Evolutionary conservation across 2,329 filamentous ascomycete genomes (phyloP), one percentile per base, ranked within the genome.

Genomic region (Phoma herbarum): DNA sequence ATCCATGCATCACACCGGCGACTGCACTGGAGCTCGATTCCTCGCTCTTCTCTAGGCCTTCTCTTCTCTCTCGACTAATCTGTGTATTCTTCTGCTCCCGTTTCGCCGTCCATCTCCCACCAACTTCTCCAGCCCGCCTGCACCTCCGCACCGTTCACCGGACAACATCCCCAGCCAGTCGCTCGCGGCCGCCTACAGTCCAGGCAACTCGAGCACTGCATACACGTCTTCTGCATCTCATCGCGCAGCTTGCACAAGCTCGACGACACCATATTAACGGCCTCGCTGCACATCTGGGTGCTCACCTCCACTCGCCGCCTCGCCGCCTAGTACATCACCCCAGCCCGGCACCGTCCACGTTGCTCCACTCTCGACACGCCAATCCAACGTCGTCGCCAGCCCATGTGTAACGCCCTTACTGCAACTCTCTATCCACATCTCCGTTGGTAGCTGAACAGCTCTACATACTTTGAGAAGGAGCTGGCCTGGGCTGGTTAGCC

Each of bases 381-480:
- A 9, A 14, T 50, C 57, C 26, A 31, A 25, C 50, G 23, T 49
- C 45, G 57, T 60, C 65, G 59, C 57, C 64, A 70, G 67, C 64
- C 64, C 72, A 78, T 78, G 77, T 76, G 64, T 66, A 77, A 77
- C 68, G 56, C 60, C 65, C 67, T 77, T 35, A 77, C 75, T 42
- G 61, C 75, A 29, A 71, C 72, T 29, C 65, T 78, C 22, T 77
- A 78, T 65, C 73, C 75, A 53, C 76, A 77, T 63, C 70, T 76
- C 47, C 64, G 70, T 57, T 75, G 76, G 74, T 78, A 77, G 71
- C 59, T 64, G 62, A 63, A 56, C 31, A 46, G 28, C 58, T 18
- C 16, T 26, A 57, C 49, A 52, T 35, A 49, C n/a, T 29, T 28
- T 35, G 49, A 58, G 56, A 61, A 60, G 52, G 56, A 46, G 56